These are phyloP conservation scores for Delonix regia DNA, from an alignment of 306 rosid genomes.

Conservation along the genomic window DNA sequence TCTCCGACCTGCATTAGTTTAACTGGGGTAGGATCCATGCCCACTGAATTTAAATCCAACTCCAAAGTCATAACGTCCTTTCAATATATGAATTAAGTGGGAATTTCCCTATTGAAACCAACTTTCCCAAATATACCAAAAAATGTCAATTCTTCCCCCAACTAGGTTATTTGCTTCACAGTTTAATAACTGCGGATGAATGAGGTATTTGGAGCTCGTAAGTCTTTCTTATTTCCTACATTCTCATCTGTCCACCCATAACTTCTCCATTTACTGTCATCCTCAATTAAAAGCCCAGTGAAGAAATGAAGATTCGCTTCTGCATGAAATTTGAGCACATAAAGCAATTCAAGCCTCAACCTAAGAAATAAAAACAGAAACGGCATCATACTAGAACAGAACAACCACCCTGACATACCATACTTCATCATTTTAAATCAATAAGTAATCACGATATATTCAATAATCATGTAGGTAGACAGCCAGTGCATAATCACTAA, in stretches of 20 bases:
- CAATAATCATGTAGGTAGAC: background rate
- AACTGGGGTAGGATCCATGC: slow-evolving; percentile 37
- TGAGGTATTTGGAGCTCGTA: slow-evolving; percentile 17
- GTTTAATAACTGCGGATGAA: slow-evolving; percentile 4
- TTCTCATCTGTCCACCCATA: background rate
- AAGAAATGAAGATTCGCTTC: background rate
- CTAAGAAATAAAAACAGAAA: background rate
- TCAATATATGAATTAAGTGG: slow-evolving; percentile 34
- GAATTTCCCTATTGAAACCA: slow-evolving; percentile 30
- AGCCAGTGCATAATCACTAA: background rate
- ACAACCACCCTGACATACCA: background rate
- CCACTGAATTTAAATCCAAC: slow-evolving; percentile 23
- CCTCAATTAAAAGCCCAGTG: slow-evolving; percentile 1
- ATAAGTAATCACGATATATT: background rate
- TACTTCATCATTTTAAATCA: background rate
- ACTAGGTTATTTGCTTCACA: background rate
- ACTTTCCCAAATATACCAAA: slow-evolving; percentile 27
- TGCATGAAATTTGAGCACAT: slow-evolving; percentile 19
- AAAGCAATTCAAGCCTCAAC: background rate
- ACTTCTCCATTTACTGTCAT: slow-evolving; percentile 4
- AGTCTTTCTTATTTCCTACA: background rate
- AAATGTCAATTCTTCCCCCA: slow-evolving; percentile 8
- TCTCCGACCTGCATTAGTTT: slow-evolving; percentile 51
- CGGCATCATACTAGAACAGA: background rate
- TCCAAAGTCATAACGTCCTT: slow-evolving; percentile 30